Evolutionary conservation across 2,329 filamentous ascomycete species (phyloP).

Genomic region (Diaporthe ilicicola): DNA sequence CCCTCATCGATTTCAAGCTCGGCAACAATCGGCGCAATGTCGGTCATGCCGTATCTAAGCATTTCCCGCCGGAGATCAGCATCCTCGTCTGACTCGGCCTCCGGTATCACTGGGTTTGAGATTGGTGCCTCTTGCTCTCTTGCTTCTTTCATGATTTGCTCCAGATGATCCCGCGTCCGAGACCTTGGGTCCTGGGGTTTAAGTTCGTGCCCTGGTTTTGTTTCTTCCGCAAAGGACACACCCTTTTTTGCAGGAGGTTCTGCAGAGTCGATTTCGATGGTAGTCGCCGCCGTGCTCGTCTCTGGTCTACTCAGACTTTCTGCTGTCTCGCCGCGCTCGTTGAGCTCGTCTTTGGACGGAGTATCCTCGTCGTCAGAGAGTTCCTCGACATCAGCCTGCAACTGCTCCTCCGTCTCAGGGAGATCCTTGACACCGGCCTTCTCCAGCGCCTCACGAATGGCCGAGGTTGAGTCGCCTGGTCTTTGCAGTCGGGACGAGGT

Average conservation of each 20-base stretch:
- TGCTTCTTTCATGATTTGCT: slow-evolving; percentile 65
- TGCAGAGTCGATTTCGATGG: neutral
- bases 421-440: slow-evolving; percentile 73
- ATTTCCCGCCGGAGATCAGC: slow-evolving; percentile 84
- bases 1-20: slow-evolving; percentile 83
- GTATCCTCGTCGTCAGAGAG: neutral
- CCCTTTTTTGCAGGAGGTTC: slow-evolving; percentile 54
- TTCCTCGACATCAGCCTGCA: neutral
- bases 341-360: neutral
- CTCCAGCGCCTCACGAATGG: slow-evolving; percentile 73
- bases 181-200: slow-evolving; percentile 41
- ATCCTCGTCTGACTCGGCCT: slow-evolving; percentile 82
- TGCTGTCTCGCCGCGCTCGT: neutral
- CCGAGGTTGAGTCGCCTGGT: slow-evolving; percentile 73
- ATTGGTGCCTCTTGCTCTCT: slow-evolving; percentile 61
- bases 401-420: slow-evolving; percentile 28
- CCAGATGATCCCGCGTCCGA: slow-evolving; percentile 56
- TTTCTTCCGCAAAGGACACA: slow-evolving; percentile 71
- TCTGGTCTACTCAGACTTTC: neutral
- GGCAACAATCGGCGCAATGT: slow-evolving; percentile 91
- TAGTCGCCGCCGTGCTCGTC: neutral
- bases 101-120: slow-evolving; percentile 65
- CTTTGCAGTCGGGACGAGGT: slow-evolving; percentile 71
- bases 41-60: slow-evolving; percentile 87
- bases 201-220: slow-evolving; percentile 54